Evolutionary conservation across 75 land plant genomes (phyloP), one percentile per base, ranked within the genome.

Genomic region (Cunninghamia lanceolata): DNA sequence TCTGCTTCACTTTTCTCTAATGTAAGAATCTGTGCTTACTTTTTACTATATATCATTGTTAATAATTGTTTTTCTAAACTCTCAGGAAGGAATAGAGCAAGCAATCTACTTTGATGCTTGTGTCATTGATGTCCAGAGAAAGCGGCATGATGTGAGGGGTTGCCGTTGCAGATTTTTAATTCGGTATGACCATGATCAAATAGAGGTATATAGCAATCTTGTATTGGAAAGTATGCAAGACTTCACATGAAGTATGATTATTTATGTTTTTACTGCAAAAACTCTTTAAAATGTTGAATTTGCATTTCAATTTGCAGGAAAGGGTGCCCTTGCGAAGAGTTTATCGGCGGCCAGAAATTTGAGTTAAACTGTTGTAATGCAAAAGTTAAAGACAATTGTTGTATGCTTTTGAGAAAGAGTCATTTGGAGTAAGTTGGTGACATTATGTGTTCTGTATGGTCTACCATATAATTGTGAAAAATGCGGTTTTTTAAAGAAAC

Each of bases 81-180:
- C 83, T 38, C 91, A 97, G 99, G 99, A 97, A 87, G 95, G 90
- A 63, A 91, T 85, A 40, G 95, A 96, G 59, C 92, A 91, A 71
- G 98, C 98, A 32, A 86, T 88, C 66, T 94, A 97, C 86, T 97
- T 88, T 88, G 99, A 97, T 90, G 99, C 98, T 25, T 90, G 85
- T 89, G 90, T 97, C 54, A 14, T 94, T 76, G 95, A 96, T 82
- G 91, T 97, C n/a, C 88, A 96, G 63, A 93, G 96, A 86, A 94
- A 88, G 83, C 38, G 91, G 83, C 99, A 97, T 91, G 99, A 97
- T 77, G 91, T 94, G 34, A 89, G 98, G 82, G 99, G 98, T 46
- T 97, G 99, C 85, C 90, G 98, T 46, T 97, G 99, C 87, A 78
- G 95, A 39, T 97, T 97, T 85, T 87, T 94, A 78, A 85, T 97